These are phyloP conservation scores for Leishmania guyanensis DNA, from an alignment of 208 protist species.

Conservation along the genomic window DNA sequence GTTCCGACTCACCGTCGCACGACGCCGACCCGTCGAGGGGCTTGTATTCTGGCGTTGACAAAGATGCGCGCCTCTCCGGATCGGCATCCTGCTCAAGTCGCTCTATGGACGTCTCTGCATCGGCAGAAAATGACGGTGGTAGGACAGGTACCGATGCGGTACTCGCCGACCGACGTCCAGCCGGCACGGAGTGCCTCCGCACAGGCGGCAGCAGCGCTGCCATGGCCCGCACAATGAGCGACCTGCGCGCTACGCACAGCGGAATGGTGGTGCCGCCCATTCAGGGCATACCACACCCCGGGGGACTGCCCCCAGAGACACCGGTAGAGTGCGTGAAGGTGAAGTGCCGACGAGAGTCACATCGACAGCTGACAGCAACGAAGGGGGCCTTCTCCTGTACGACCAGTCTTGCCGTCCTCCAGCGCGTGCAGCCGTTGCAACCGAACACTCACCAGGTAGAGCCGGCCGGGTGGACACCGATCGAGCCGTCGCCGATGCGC, in stretches of 20 bases:
- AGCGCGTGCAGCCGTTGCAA: slow-evolving; percentile 22
- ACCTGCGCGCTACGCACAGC: slow-evolving; percentile 10
- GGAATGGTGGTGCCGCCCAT: slow-evolving; percentile 12
- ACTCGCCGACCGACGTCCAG: no score
- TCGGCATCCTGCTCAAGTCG: neutral
- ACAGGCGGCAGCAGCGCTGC: neutral
- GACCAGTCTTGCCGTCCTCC: slow-evolving; percentile 29
- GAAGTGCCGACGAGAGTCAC: slow-evolving; percentile 10
- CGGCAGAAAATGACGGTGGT: neutral
- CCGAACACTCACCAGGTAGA: slow-evolving; percentile 26
- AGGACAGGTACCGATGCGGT: neutral
- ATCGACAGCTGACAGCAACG: neutral
- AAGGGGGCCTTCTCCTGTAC: slow-evolving; percentile 37
- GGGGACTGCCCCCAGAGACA: slow-evolving; percentile 2
- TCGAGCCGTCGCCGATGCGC: slow-evolving; percentile 9
- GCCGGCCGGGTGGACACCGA: slow-evolving; percentile 19
- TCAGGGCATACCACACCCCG: slow-evolving; percentile 16
- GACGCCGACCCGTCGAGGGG: neutral
- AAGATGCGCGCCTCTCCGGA: slow-evolving; percentile 5
- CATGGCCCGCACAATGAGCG: neutral
- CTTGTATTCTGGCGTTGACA: neutral
- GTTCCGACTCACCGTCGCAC: neutral
- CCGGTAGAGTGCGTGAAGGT: slow-evolving; percentile 10
- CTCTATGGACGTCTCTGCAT: neutral
- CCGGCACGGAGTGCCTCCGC: neutral